Base-by-base conservation (phyloP, 2,329 filamentous ascomycete genomes). In the Colletotrichum incanum region DNA sequence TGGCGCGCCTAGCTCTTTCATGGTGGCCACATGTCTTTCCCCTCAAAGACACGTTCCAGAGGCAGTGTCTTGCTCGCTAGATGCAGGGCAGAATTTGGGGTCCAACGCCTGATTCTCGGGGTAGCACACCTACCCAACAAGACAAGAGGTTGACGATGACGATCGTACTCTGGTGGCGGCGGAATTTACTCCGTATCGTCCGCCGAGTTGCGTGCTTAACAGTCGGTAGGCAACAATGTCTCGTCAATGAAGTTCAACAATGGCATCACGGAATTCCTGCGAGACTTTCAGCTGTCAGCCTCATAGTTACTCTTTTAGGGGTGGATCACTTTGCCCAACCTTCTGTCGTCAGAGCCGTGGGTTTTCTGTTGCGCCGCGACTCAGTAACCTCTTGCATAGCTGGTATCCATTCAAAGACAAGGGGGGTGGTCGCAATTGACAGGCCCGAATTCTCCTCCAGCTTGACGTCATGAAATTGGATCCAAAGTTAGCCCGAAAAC, bases 161-260 rank as follows among this genome's bases (percentile, higher is more conserved):
- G 61, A 39, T 64, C 8, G 26, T 5, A 18, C 14, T 20, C 14
- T 26, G 55, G 28, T 26, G 31, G 63, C 41, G 63, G 41, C 67
- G 64, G 68, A 67, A 67, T 50, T 16, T 41, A 52, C 64, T 71
- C 50, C 68, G 65, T 65, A 26, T 45, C 52, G 4, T 39, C 28
- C 5, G 26, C 14, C 31, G 43, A 65, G 7, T n/a, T 34, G 49
- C 28, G 65, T 34, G 28, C 49, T 9, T 14, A 16, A 9, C 34
- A 39, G n/a, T 37, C 3, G 34, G 8, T 5, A 26, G n/a, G 6
- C 54, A 23, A 56, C 34, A 39, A 9, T 39, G 12, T 56, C 54
- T 39, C 34, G 34, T 39, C 12, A 39, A 23, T 11, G 6, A 39
- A 37, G 31, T 37, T 49, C n/a, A 14, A 39, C n/a, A 18, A 5